A percentile compares a stretch with the other conserved stretches of the same genome.
phyloP scores from a whole-genome alignment of 2,329 filamentous ascomycete species.

The Talaromyces sp. region DNA sequence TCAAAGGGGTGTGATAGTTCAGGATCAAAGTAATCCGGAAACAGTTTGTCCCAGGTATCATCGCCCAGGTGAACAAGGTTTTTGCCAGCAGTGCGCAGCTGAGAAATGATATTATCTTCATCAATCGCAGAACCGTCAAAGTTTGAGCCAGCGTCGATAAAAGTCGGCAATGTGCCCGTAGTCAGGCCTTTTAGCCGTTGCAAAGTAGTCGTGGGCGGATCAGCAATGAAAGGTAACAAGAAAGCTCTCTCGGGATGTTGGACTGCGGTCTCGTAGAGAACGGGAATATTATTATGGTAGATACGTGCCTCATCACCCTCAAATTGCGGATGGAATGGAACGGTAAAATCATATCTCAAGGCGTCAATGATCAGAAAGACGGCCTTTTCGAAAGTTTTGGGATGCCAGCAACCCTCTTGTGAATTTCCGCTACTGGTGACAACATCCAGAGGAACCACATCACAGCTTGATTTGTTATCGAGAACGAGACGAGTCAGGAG shows the following conservation, averaged over 20 bases:
- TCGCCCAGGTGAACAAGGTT: constrained; percentile 92
- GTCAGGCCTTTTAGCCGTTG: constrained; percentile 91
- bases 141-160: constrained; percentile 88
- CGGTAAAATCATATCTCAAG: constrained; percentile 91
- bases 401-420: constrained; percentile 84
- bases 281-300: constrained; percentile 83
- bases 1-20: constrained; percentile 86
- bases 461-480: constrained; percentile 68
- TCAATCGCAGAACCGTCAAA: constrained; percentile 94
- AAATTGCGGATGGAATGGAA: constrained; percentile 59
- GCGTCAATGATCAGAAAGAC: constrained; percentile 89
- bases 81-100: constrained; percentile 61
- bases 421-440: constrained; percentile 22
- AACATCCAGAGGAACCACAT: constrained; percentile 57
- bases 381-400: constrained; percentile 86
- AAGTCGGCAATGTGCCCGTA: constrained; percentile 90
- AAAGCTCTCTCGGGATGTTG: constrained; percentile 76
- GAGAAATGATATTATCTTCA: constrained; percentile 73
- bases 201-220: constrained; percentile 88
- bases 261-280: constrained; percentile 77
- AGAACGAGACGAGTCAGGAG: constrained; percentile 80
- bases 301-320: constrained; percentile 48
- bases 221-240: constrained; percentile 89
- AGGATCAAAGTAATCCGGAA: constrained; percentile 86
- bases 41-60: constrained; percentile 92